Conservation (phyloP, 1,139 yeast species). For the Debaryomyces subglobosus region DNA sequence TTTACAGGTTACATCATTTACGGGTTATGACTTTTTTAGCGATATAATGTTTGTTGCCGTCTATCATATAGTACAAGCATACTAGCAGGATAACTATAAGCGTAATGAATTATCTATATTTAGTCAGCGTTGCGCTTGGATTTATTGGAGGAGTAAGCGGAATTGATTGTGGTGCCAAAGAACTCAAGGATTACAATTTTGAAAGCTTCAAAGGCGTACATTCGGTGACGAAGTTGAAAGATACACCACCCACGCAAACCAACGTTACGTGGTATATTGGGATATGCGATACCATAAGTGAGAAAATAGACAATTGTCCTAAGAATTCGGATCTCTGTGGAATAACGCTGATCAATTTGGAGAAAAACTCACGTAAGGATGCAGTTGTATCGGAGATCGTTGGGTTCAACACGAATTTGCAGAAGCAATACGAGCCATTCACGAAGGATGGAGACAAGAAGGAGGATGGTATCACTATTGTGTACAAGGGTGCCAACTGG, state of each 20-base stretch:
- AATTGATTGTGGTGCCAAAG: constrained; percentile 49
- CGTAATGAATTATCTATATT: constrained; percentile 2
- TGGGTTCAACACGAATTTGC: constrained; percentile 44
- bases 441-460: constrained; percentile 24
- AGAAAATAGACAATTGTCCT: constrained; percentile 56
- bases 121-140: constrained; percentile 1
- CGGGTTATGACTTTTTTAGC: neutral
- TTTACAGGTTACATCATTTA: neutral
- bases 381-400: constrained; percentile 57
- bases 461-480: constrained; percentile 47
- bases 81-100: neutral
- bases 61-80: neutral
- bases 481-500: constrained; percentile 67
- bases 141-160: constrained; percentile 23
- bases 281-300: constrained; percentile 58
- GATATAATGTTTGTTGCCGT: neutral
- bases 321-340: constrained; percentile 73
- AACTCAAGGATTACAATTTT: constrained; percentile 45
- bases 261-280: constrained; percentile 69
- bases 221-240: constrained; percentile 36
- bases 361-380: constrained; percentile 40
- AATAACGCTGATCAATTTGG: constrained; percentile 53
- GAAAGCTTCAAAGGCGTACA: constrained; percentile 54
- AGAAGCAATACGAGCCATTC: constrained; percentile 31
- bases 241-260: constrained; percentile 80